Percentiles rank a stretch among this genome's conserved stretches.
These are phyloP conservation scores for Kodamaea ohmeri DNA, from an alignment of 1,139 yeast species.

Conservation along the genomic window DNA sequence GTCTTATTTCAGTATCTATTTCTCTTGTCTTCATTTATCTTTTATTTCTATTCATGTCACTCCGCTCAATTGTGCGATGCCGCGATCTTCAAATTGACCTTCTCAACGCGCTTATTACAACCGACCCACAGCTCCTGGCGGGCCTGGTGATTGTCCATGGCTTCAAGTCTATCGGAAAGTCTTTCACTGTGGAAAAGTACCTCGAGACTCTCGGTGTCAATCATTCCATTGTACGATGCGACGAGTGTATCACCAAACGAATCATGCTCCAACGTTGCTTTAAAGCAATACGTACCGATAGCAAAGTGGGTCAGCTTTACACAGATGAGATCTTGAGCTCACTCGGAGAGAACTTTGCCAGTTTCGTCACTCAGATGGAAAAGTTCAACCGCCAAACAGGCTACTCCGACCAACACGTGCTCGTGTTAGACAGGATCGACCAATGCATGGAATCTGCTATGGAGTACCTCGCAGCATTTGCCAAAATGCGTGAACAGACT, in stretches of 20 bases:
- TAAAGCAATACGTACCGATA: slow-evolving; percentile 28
- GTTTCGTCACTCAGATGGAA: slow-evolving; percentile 42
- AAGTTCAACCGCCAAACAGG: slow-evolving; percentile 31
- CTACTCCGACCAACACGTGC: slow-evolving; percentile 43
- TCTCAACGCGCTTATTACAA: slow-evolving; percentile 27
- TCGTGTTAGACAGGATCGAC: slow-evolving; percentile 61
- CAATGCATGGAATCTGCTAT: slow-evolving; percentile 49
- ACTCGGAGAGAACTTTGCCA: slow-evolving; percentile 45
- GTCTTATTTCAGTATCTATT: no score
- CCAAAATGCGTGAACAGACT: slow-evolving; percentile 45
- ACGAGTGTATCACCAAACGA: slow-evolving; percentile 39
- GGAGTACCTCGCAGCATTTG: slow-evolving; percentile 46
- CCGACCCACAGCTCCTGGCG: slow-evolving; percentile 22
- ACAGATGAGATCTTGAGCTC: slow-evolving; percentile 8
- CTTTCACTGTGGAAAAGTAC: slow-evolving; percentile 29
- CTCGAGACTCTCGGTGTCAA: slow-evolving; percentile 24
- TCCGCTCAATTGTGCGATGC: slow-evolving; percentile 13
- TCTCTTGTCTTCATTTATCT: not conserved
- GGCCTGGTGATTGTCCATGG: slow-evolving; percentile 40
- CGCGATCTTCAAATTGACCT: slow-evolving; percentile 31
- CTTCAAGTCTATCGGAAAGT: slow-evolving; percentile 41
- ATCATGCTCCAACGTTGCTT: slow-evolving; percentile 40
- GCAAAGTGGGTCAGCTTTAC: slow-evolving; percentile 18
- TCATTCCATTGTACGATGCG: slow-evolving; percentile 34
- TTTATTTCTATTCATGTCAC: slow-evolving; percentile 1